A percentile compares a stretch with the other conserved stretches of the same genome.
Conservation (phyloP, 257 asterid species). For the Pogostemon cablin region DNA sequence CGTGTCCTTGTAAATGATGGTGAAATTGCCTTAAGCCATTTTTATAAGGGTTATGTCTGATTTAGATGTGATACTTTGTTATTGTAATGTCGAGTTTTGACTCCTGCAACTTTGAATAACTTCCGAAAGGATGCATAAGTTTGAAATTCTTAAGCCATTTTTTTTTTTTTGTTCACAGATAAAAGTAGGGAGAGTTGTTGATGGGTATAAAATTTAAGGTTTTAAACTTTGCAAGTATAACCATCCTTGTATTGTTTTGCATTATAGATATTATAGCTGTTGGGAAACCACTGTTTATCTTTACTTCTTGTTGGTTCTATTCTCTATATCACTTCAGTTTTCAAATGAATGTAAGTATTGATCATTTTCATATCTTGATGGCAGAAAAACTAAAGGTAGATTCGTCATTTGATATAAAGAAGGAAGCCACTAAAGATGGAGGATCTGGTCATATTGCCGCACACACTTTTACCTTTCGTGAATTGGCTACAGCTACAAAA, state of each 20-base stretch:
- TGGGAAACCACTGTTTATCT: background rate
- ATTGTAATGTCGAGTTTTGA: background rate
- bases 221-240: background rate
- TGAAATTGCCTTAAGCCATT: conserved; percentile 1
- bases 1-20: background rate
- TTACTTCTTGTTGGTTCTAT: background rate
- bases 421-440: conserved; percentile 66
- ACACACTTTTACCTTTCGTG: conserved; percentile 84
- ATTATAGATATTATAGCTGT: background rate
- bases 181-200: background rate
- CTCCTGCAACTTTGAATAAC: background rate
- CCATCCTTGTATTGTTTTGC: background rate
- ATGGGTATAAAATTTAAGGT: background rate
- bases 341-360: conserved; percentile 9
- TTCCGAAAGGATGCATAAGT: background rate
- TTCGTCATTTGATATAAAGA: conserved; percentile 52
- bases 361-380: conserved; percentile 10
- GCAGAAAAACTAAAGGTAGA: conserved; percentile 59
- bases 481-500: conserved; percentile 87
- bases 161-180: background rate
- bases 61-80: conserved; percentile 4
- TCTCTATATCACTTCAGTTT: background rate
- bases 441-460: conserved; percentile 85
- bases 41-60: background rate
- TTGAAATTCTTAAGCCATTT: background rate